These are phyloP conservation scores for Phytophthora pisi DNA, from an alignment of 352 stramenopile species.

Conservation along the genomic window DNA sequence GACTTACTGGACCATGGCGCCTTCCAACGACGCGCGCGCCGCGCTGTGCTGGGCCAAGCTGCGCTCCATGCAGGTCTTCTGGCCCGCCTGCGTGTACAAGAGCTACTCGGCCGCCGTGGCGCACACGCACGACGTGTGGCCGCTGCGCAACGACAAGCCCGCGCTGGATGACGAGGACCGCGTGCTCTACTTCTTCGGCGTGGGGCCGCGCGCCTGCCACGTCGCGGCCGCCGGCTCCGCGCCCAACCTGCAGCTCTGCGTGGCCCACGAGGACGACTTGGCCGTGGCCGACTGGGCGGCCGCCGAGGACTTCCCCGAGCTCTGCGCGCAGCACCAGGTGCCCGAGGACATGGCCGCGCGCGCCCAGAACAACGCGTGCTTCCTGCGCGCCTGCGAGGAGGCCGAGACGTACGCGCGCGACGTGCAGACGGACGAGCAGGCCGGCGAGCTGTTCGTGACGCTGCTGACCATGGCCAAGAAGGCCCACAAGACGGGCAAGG, in stretches of 20 bases:
- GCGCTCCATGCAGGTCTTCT: slow-evolving; percentile 60
- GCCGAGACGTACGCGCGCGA: slow-evolving; percentile 38
- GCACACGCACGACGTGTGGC: slow-evolving; percentile 56
- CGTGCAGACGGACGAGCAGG: slow-evolving; percentile 38
- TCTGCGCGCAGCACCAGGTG: slow-evolving; percentile 46
- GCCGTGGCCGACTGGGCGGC: slow-evolving; percentile 22
- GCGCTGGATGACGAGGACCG: slow-evolving; percentile 68
- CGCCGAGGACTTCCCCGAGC: slow-evolving; percentile 38
- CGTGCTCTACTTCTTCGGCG: slow-evolving; percentile 84
- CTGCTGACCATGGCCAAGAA: slow-evolving; percentile 37
- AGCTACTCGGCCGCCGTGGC: slow-evolving; percentile 52
- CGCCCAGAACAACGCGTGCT: slow-evolving; percentile 51
- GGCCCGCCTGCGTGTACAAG: slow-evolving; percentile 73
- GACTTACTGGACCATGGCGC: slow-evolving; percentile 6
- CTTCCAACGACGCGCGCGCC: slow-evolving; percentile 5
- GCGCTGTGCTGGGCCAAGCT: slow-evolving; percentile 63
- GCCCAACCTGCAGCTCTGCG: slow-evolving; percentile 59
- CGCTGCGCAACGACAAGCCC: slow-evolving; percentile 51
- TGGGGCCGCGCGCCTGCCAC: slow-evolving; percentile 44
- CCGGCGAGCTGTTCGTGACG: slow-evolving; percentile 40
- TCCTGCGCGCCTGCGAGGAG: slow-evolving; percentile 57
- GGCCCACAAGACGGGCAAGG: slow-evolving; percentile 23
- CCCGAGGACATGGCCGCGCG: slow-evolving; percentile 42
- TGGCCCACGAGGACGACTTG: slow-evolving; percentile 52
- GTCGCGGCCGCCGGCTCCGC: slow-evolving; percentile 34